Conservation (phyloP, 257 asterid genomes). For the Solanum bulbocastanum region DNA sequence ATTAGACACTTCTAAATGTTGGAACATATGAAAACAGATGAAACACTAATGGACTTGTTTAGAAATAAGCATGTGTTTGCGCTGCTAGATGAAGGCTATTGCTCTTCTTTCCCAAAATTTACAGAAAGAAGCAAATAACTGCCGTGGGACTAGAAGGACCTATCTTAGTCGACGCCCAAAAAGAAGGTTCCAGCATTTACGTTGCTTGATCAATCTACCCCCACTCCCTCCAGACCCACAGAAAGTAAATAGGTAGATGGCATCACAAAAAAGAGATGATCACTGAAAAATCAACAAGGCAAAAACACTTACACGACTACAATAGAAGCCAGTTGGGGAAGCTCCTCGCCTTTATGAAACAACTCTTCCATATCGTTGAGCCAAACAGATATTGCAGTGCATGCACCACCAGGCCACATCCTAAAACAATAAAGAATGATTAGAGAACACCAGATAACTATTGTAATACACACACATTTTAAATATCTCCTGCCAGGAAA, state of each 20-base stretch:
- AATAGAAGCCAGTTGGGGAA: constrained; percentile 70
- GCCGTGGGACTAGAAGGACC: not conserved
- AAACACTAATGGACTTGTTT: not conserved
- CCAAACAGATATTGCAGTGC: constrained; percentile 81
- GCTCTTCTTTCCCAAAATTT: not conserved
- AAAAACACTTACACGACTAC: constrained; percentile 71
- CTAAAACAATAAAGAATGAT: constrained; percentile 25
- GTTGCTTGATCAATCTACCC: not conserved
- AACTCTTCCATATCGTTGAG: constrained; percentile 57
- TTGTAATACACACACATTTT: not conserved
- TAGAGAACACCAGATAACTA: not conserved
- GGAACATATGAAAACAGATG: not conserved
- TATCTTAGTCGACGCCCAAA: not conserved
- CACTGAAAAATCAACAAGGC: not conserved
- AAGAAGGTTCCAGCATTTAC: not conserved
- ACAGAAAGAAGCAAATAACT: not conserved
- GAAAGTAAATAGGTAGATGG: not conserved
- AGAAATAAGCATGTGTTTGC: not conserved
- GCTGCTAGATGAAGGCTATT: not conserved
- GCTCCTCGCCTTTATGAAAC: constrained; percentile 44
- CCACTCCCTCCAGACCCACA: not conserved
- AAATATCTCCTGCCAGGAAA: not conserved
- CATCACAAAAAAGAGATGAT: not conserved
- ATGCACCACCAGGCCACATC: constrained; percentile 95
- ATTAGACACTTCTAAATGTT: not conserved